Evolutionary conservation across 2,329 filamentous ascomycete genomes (phyloP), one percentile per base, ranked within the genome.

Genomic region (Arachnopeziza araneosa): DNA sequence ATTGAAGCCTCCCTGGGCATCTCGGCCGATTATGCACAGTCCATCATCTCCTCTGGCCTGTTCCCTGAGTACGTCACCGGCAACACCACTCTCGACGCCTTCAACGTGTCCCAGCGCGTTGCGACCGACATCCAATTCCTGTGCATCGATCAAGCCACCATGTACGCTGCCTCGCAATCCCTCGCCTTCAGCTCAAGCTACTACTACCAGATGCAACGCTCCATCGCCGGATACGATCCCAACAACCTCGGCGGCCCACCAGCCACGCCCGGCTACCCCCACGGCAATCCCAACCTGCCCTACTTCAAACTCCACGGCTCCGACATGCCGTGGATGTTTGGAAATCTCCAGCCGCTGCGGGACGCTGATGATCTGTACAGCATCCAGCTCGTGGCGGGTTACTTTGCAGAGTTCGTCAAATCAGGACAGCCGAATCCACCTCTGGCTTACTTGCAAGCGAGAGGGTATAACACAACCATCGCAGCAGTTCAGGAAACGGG

Each of bases 71-170:
- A 77, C 56, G 69, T 75, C 52, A 79, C 78, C 0, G 77, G 79
- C 2, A 83, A 84, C 54, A 60, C 79, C 7, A 82, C 80, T 0
- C 74, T 83, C 2, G 79, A 84, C 64, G 74, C 78, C 1, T 83
- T 82, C 74, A 83, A 83, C 60, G 78, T 83, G 2, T 78, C 78
- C 4, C 75, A 78, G 36, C 77, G 80, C 12, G 74, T 83, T 26
- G 76, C 79, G 2, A 83, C 80, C 2, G 81, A 83, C 65, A 78
- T 76, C 52, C 78, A 77, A 5, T 83, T 83, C 73, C 78, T 79
- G 58, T 84, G 81, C 64, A 74, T 82, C 54, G 80, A 83, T 61
- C 77, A 83, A 70, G 80, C 81, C 0, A 83, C 80, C 1, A 75
- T 81, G 7, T 83, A 80, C 61, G 78, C 80, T 0, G 80, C 62